Evolutionary conservation across 768 basidiomycete genomes (phyloP).

Genomic region (Kockovaella imperatae): DNA sequence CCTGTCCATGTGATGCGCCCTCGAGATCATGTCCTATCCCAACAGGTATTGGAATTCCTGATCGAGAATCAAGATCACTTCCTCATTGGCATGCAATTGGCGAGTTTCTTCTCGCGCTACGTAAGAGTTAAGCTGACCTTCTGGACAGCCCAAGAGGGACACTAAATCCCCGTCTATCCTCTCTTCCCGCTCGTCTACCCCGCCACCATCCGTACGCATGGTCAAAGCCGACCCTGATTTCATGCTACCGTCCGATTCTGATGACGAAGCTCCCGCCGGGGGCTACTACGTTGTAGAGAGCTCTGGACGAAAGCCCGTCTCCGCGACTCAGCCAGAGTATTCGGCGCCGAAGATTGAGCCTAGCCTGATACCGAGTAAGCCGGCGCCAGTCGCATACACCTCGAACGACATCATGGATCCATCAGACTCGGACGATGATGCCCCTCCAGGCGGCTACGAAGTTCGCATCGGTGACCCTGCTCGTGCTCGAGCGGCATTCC

Average conservation of each 20-base stretch:
- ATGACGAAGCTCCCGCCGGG: slow-evolving; percentile 40
- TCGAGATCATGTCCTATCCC: slow-evolving; percentile 75
- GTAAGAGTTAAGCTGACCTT: background rate
- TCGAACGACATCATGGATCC: slow-evolving; percentile 22
- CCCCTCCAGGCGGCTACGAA: slow-evolving; percentile 29
- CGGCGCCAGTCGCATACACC: background rate
- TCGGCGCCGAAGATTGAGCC: background rate
- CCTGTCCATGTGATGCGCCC: slow-evolving; percentile 79
- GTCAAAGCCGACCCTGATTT: slow-evolving; percentile 38
- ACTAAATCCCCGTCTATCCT: slow-evolving; percentile 3
- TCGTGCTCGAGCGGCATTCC: slow-evolving; percentile 9
- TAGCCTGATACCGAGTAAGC: background rate
- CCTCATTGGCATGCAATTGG: slow-evolving; percentile 55
- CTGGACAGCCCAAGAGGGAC: slow-evolving; percentile 15
- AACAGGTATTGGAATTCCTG: slow-evolving; percentile 85
- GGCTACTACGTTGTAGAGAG: slow-evolving; percentile 40
- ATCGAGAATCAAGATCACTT: slow-evolving; percentile 97
- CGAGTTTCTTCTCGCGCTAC: slow-evolving; percentile 7
- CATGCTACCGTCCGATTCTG: slow-evolving; percentile 44
- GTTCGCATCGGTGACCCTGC: slow-evolving; percentile 19
- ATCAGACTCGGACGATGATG: slow-evolving; percentile 38
- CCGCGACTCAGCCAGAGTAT: slow-evolving; percentile 3
- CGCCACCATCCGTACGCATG: slow-evolving; percentile 15
- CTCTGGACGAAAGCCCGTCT: slow-evolving; percentile 5
- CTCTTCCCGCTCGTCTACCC: background rate